These are phyloP conservation scores for Cudoniella acicularis DNA, from an alignment of 495 filamentous ascomycete species.

Conservation along the genomic window DNA sequence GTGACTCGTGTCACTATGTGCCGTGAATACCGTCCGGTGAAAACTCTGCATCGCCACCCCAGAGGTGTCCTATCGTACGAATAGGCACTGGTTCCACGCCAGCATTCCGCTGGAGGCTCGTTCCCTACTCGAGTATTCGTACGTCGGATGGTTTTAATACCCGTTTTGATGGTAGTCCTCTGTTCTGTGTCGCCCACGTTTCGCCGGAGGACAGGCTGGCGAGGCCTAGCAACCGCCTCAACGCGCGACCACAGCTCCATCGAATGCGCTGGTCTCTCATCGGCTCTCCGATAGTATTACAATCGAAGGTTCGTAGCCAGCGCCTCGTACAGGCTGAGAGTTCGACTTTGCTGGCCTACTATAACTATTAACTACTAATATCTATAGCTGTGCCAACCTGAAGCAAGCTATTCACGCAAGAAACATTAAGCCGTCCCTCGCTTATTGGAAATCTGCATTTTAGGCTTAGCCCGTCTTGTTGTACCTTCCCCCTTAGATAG, in stretches of 20 bases:
- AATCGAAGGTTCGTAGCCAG: conserved; percentile 2
- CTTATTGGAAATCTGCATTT: no score
- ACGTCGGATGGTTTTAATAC: neutral
- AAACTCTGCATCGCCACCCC: neutral
- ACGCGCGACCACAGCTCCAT: neutral
- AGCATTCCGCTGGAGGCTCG: neutral
- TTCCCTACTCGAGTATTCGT: neutral
- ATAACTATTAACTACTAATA: no score
- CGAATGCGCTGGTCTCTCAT: neutral
- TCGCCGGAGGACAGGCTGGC: neutral
- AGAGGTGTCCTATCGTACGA: neutral
- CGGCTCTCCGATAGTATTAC: conserved; percentile 1
- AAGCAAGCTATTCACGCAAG: no score
- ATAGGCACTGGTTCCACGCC: neutral
- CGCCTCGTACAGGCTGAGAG: neutral
- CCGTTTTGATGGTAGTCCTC: neutral
- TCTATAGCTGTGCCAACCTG: no score
- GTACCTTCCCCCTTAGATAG: no score
- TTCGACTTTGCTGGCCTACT: conserved; percentile 2
- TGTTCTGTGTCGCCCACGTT: neutral
- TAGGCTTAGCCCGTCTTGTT: no score
- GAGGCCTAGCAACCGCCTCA: neutral
- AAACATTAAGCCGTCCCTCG: no score
- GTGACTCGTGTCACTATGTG: no score
- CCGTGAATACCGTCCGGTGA: neutral